Conservation (phyloP, 2,329 filamentous ascomycete genomes). For the Aspergillus sp. region DNA sequence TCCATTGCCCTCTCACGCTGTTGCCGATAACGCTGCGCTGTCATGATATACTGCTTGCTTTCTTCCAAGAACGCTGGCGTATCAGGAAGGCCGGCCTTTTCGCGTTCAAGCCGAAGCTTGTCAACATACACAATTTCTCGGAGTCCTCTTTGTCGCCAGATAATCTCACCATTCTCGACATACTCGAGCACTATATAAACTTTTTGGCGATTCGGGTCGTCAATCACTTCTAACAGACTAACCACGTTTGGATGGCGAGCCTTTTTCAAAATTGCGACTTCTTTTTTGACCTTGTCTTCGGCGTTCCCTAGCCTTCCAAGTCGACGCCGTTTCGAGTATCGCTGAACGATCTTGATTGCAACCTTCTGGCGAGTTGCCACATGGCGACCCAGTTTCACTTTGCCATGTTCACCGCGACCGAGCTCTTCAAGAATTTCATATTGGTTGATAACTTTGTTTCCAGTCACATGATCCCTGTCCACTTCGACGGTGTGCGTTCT, state of each 20-base stretch:
- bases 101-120: constrained; percentile 71
- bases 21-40: constrained; percentile 35
- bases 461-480: constrained; percentile 83
- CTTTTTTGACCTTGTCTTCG: constrained; percentile 78
- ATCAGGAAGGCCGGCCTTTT: constrained; percentile 74
- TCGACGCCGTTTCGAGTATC: constrained; percentile 88
- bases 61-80: constrained; percentile 55
- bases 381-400: constrained; percentile 91
- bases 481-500: constrained; percentile 89
- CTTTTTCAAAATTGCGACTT: constrained; percentile 98
- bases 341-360: constrained; percentile 97
- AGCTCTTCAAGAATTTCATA: constrained; percentile 98
- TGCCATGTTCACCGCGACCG: constrained; percentile 92
- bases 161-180: constrained; percentile 88
- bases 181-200: constrained; percentile 98
- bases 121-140: constrained; percentile 82
- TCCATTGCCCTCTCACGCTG: constrained; percentile 60
- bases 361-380: constrained; percentile 74
- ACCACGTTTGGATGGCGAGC: constrained; percentile 97
- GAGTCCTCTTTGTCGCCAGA: constrained; percentile 87
- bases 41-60: constrained; percentile 42
- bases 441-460: constrained; percentile 94
- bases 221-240: constrained; percentile 91
- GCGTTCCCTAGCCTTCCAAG: constrained; percentile 73
- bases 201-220: constrained; percentile 93